Evolutionary conservation across 2,329 filamentous ascomycete genomes (phyloP), one percentile per base, ranked within the genome.

Genomic region (Fusarium sp.): DNA sequence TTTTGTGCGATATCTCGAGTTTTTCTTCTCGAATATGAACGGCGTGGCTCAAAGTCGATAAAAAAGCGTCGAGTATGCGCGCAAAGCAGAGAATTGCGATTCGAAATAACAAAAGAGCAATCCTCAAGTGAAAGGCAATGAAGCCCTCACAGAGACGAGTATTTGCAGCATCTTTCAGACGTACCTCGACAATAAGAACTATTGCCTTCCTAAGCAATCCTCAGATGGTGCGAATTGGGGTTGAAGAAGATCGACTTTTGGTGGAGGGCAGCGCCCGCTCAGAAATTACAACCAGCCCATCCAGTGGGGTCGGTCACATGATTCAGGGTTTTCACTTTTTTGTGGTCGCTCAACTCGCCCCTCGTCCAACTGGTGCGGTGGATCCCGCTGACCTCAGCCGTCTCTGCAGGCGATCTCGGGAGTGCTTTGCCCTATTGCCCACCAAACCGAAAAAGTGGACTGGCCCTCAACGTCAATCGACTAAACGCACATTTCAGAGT

Each of bases 131-230:
- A 77, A 64, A 77, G 64, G 75, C 78, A 81, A 71, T 60, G 77
- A 79, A 75, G 74, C 76, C 73, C 69, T 79, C 78, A 75, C 74
- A 56, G 71, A 76, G 73, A 71, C 64, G 72, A 66, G 70, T 67
- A 71, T 77, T 76, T 79, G 81, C 83, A 85, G 82, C 85, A 87
- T 87, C 85, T 83, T 83, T 84, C 82, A 86, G 85, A 89, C 88
- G 79, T 89, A 89, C 88, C 88, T 89, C 88, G 88, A 89, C 88
- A 89, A 88, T 87, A 86, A 80, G 78, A 54, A 60, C 78, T 84
- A 87, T 85, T 89, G 88, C 87, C 88, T 86, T 89, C 88, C 87
- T 89, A 88, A 89, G 88, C 87, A 89, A 86, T 86, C 83, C 84
- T 87, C 83, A 87, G 86, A 88, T 87, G 85, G 82, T 84, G 83